These are phyloP conservation scores for Stachybotrys chlorohalonatus DNA, from an alignment of 2,329 filamentous ascomycete species.

Conservation along the genomic window DNA sequence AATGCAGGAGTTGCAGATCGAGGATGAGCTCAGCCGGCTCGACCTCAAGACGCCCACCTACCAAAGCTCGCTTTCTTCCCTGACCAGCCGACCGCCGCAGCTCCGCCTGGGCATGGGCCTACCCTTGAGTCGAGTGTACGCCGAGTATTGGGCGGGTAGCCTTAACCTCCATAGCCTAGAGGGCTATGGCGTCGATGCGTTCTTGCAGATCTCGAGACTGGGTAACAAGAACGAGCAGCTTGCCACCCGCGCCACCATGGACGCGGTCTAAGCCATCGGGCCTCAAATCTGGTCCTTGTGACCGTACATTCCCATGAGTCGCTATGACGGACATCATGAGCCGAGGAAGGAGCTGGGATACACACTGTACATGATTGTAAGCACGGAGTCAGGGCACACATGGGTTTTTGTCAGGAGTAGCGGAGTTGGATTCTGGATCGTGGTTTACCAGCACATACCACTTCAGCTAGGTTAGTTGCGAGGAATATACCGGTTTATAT, in stretches of 20 bases:
- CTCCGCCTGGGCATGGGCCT: conserved; percentile 85
- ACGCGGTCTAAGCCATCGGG: conserved; percentile 48
- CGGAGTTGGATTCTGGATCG: not conserved
- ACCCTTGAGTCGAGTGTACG: conserved; percentile 88
- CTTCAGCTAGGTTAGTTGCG: not conserved
- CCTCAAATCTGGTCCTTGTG: not conserved
- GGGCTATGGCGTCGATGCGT: conserved; percentile 92
- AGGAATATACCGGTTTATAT: not conserved
- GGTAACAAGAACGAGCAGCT: conserved; percentile 98
- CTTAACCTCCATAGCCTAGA: conserved; percentile 87
- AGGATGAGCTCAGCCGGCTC: conserved; percentile 29
- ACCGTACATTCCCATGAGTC: not conserved
- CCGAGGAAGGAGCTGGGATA: not conserved
- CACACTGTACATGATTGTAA: not conserved
- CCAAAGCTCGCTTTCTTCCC: conserved; percentile 61
- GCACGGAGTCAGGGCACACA: not conserved
- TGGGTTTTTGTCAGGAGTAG: not conserved
- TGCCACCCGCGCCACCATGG: conserved; percentile 66
- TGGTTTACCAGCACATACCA: not conserved
- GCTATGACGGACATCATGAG: not conserved
- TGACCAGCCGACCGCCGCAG: conserved; percentile 78
- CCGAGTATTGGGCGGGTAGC: conserved; percentile 95
- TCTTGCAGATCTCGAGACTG: conserved; percentile 89
- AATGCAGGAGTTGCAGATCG: conserved; percentile 69
- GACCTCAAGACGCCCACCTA: conserved; percentile 32